Percentiles rank a stretch among this genome's conserved stretches.
These are phyloP conservation scores for Tympanopsis confertula DNA, from an alignment of 2,329 filamentous ascomycete genomes.

Conservation along the genomic window DNA sequence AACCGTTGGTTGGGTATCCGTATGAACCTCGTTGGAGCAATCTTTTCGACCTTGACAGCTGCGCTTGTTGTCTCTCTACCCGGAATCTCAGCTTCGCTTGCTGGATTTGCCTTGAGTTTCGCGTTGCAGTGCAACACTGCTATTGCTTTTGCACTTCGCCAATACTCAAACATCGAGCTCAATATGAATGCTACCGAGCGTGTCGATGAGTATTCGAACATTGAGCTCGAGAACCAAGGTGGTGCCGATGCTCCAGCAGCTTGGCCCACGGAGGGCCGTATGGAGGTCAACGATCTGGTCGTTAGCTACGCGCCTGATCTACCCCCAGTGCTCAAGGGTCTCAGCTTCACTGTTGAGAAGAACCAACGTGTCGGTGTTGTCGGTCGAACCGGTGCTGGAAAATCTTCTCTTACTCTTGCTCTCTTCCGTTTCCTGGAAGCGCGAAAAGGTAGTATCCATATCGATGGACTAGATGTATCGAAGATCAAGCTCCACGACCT, in stretches of 20 bases:
- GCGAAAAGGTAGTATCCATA: slow-evolving; percentile 25
- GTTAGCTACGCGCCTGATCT: slow-evolving; percentile 21
- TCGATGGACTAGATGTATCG: slow-evolving; percentile 39
- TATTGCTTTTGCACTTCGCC: slow-evolving; percentile 19
- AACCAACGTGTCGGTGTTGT: slow-evolving; percentile 55
- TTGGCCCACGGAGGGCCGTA: slow-evolving; percentile 26
- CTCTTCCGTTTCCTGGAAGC: slow-evolving; percentile 47
- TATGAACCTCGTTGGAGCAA: slow-evolving; percentile 23
- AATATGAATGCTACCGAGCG: slow-evolving; percentile 29
- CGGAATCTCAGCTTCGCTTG: slow-evolving; percentile 22
- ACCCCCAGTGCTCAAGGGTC: slow-evolving; percentile 21
- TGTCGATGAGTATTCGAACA: slow-evolving; percentile 28
- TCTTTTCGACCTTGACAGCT: slow-evolving; percentile 23
- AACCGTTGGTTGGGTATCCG: slow-evolving; percentile 24
- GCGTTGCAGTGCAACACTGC: slow-evolving; percentile 22
- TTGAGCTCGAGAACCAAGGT: slow-evolving; percentile 22
- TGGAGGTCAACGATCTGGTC: slow-evolving; percentile 25
- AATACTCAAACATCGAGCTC: slow-evolving; percentile 24
- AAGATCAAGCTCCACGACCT: slow-evolving; percentile 48
- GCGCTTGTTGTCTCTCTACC: slow-evolving; percentile 18
- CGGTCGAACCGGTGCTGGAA: slow-evolving; percentile 54
- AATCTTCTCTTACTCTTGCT: slow-evolving; percentile 54
- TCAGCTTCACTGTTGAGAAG: slow-evolving; percentile 21
- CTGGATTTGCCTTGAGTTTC: slow-evolving; percentile 27
- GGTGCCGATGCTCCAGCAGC: slow-evolving; percentile 19